Conservation (phyloP, 495 filamentous ascomycete genomes). For the Penicillium simplicissimum region DNA sequence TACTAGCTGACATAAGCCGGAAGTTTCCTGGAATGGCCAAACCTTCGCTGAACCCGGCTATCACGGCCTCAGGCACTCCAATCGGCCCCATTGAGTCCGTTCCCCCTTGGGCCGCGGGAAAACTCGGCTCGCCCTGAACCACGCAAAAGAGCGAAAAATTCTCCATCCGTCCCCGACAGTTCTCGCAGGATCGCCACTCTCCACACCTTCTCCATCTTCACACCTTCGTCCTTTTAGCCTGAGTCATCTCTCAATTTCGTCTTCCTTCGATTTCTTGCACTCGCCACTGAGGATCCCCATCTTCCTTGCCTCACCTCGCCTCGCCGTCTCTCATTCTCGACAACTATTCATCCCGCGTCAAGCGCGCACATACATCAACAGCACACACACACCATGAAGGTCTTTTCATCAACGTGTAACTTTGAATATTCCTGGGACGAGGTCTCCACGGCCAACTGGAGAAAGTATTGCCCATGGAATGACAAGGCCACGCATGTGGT, state of each 20-base stretch:
- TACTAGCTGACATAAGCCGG: background rate
- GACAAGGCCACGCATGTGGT: conserved; percentile 91
- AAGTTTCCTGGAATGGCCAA: background rate
- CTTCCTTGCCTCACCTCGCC: background rate
- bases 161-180: conserved; percentile 18
- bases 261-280: background rate
- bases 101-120: conserved; percentile 18
- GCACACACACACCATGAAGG: conserved; percentile 67
- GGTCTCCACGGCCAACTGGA: conserved; percentile 98
- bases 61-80: conserved; percentile 3
- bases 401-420: conserved; percentile 83
- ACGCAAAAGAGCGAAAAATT: conserved; percentile 15
- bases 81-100: too few relatives aligned
- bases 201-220: conserved; percentile 21
- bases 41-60: background rate
- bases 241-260: conserved; percentile 8
- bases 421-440: conserved; percentile 99
- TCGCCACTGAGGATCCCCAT: conserved; percentile 1
- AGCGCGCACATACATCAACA: background rate
- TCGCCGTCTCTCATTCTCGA: background rate
- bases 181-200: conserved; percentile 25
- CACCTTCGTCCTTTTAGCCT: conserved; percentile 1
- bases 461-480: conserved; percentile 98
- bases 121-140: conserved; percentile 30
- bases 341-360: conserved; percentile 5